Evolutionary conservation across 2,329 filamentous ascomycete species (phyloP), one percentile per base, ranked within the genome.

Genomic region (Annulohypoxylon truncatum): DNA sequence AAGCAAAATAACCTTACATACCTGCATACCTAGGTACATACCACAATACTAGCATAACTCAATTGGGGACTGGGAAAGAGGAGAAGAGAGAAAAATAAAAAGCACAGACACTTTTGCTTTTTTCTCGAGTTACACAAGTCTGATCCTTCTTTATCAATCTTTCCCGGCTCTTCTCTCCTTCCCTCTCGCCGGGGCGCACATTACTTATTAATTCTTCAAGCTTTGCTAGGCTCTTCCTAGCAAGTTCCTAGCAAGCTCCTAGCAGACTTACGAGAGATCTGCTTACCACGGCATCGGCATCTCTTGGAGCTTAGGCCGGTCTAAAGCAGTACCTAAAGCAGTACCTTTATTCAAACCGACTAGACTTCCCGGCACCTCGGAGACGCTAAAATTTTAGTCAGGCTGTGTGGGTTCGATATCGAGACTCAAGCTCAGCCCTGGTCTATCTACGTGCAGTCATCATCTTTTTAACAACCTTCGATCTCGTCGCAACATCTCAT

Each of bases 361-460:
- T 48, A 48, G 22, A 57, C 50, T 24, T 64, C 53, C 47, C 65
- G 53, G 48, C 57, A 68, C 22, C 53, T 61, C 50, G 58, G 58
- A 58, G 65, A 66, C 54, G 53, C 62, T 61, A 66, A 63, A 26
- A 24, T 10, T 52, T 60, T 63, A 68, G 61, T 56, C 24, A 40
- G 31, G 10, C 50, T 15, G 28, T 33, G 46, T 53, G 52, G 51
- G 48, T 63, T 63, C 47, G 47, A 53, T 48, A 28, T 58, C 53
- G n/a, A 53, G 47, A 58, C 22, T 50, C 10, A 26, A 46, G 44
- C 31, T n/a, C 13, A 18, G 26, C 47, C 46, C 29, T 54, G 51
- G 31, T 10, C 18, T 52, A 35, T 38, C 29, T 35, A 31, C 7
- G 10, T 40, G 15, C 35, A 22, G n/a, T 48, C 24, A 28, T 28